Evolutionary conservation across 441 rosid species (phyloP).

Genomic region (Arabidopsis lyrata): DNA sequence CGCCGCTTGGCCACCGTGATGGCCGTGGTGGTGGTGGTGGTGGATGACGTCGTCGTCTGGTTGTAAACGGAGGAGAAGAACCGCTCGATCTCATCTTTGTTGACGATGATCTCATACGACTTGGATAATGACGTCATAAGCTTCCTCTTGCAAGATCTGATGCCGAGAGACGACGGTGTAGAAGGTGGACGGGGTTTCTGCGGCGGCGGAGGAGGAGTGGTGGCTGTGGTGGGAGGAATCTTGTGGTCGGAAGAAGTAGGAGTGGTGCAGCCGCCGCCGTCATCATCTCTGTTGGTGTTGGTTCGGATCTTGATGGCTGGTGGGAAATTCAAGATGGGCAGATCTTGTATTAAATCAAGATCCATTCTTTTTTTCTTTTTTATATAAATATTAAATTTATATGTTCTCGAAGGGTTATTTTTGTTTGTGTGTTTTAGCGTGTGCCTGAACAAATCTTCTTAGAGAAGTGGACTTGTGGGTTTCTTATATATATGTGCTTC

Average conservation of each 20-base stretch:
- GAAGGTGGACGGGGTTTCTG: conserved; percentile 43
- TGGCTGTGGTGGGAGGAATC: conserved; percentile 44
- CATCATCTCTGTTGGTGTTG: conserved; percentile 37
- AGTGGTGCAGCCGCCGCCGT: conserved; percentile 45
- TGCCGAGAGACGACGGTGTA: conserved; percentile 27
- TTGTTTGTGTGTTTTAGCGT: conserved; percentile 40
- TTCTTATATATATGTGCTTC: conserved; percentile 42
- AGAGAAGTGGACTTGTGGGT: conserved; percentile 47
- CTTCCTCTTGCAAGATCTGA: conserved; percentile 47
- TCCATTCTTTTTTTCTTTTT: conserved; percentile 31
- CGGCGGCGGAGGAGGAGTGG: conserved; percentile 49
- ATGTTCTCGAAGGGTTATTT: conserved; percentile 30
- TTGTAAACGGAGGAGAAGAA: conserved; percentile 43
- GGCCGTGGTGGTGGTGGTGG: conserved; percentile 27
- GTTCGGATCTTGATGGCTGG: conserved; percentile 45
- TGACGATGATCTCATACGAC: conserved; percentile 33
- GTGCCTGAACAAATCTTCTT: conserved; percentile 46
- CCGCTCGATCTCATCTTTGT: conserved; percentile 44
- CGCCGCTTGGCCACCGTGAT: conserved; percentile 35
- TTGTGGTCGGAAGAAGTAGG: conserved; percentile 48
- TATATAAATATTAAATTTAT: conserved; percentile 11
- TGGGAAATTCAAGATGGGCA: conserved; percentile 43
- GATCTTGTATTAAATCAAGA: conserved; percentile 45
- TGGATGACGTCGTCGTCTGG: conserved; percentile 29
- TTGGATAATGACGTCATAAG: conserved; percentile 41